Conservation (phyloP, 208 protist species). For the Acanthamoeba divionensis region DNA sequence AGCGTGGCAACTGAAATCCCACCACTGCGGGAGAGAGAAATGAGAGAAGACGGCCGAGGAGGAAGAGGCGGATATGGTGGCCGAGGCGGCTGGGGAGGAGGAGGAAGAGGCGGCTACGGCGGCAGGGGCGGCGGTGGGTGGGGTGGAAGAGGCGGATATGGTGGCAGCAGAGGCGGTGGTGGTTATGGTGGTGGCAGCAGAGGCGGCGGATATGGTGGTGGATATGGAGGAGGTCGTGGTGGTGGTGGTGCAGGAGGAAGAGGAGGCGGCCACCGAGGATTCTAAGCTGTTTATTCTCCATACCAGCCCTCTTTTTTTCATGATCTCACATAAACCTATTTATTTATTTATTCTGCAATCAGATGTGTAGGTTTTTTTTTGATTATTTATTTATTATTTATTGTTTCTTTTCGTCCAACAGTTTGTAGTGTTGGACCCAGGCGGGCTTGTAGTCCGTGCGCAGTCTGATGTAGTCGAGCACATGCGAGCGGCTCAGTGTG, state of each 20-base stretch:
- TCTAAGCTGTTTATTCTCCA: not conserved
- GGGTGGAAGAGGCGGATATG: not conserved
- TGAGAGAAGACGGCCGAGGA: not conserved
- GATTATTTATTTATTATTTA: no score
- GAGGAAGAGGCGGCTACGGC: not conserved
- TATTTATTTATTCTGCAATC: no score
- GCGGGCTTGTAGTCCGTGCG: conserved; percentile 1
- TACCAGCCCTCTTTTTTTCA: no score
- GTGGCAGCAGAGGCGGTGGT: not conserved
- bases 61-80: not conserved
- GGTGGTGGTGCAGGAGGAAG: no score
- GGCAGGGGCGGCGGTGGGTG: not conserved
- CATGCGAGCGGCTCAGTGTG: not conserved
- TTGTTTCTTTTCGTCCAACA: not conserved
- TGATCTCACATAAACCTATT: no score
- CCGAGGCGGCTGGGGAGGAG: not conserved
- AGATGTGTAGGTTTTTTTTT: no score
- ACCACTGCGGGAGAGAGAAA: not conserved
- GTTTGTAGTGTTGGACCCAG: conserved; percentile 4
- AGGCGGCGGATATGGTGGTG: not conserved
- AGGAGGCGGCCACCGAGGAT: not conserved
- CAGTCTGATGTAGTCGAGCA: conserved; percentile 10
- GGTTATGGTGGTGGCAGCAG: not conserved
- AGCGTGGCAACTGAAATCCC: not conserved
- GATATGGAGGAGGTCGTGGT: not conserved